Conservation (phyloP, 2,329 filamentous ascomycete genomes). For the Trichoderma oligosporum region DNA sequence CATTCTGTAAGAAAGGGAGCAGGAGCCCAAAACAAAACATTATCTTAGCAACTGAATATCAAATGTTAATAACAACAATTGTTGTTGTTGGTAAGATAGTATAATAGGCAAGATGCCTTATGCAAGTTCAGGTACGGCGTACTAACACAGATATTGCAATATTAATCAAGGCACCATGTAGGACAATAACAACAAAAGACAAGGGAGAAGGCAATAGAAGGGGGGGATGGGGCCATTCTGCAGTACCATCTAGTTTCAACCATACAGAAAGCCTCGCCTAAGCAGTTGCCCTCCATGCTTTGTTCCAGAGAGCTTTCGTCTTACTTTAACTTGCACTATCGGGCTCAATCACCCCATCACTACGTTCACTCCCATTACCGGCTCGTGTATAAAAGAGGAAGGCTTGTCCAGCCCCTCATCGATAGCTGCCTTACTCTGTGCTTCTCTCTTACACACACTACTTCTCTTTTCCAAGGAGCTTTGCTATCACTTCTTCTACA, state of each 20-base stretch:
- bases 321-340: no score
- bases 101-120: no score
- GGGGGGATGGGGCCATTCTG: not conserved
- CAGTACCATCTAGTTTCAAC: not conserved
- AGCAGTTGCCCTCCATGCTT: no score
- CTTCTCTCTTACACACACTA: no score
- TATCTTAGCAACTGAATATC: no score
- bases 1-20: no score
- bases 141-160: no score
- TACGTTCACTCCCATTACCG: not conserved
- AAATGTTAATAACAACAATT: no score
- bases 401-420: not conserved
- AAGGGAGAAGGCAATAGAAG: not conserved
- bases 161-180: not conserved
- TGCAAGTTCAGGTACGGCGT: no score
- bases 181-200: not conserved
- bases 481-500: not conserved
- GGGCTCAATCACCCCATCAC: conserved; percentile 10
- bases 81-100: no score
- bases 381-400: conserved; percentile 8
- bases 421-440: not conserved
- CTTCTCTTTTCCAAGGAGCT: not conserved
- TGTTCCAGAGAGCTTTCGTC: not conserved
- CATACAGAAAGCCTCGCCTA: not conserved
- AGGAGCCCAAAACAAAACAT: no score